phyloP scores from a whole-genome alignment of 805 yeast genomes.

The Torulaspora franciscae region DNA sequence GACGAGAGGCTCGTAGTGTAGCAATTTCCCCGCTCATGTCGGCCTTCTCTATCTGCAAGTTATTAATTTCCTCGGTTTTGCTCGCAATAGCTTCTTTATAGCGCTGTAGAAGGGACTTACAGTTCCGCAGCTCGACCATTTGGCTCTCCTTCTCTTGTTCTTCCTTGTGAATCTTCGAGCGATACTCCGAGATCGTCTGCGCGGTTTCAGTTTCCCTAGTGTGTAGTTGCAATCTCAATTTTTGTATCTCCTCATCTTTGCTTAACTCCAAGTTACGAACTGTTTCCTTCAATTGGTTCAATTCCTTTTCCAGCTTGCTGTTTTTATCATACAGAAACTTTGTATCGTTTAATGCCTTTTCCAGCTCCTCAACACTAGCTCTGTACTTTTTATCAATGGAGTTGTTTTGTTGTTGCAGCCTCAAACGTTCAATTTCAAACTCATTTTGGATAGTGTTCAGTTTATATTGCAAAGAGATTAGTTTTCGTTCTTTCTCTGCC shows the following conservation, averaged over 20 bases:
- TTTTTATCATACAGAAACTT: conserved; percentile 38
- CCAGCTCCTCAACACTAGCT: conserved; percentile 31
- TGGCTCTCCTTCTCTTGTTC: conserved; percentile 17
- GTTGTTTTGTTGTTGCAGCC: conserved; percentile 23
- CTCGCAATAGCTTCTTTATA: conserved; percentile 26
- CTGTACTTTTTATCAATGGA: conserved; percentile 33
- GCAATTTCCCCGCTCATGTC: conserved; percentile 30
- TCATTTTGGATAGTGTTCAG: conserved; percentile 38
- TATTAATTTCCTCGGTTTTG: conserved; percentile 23
- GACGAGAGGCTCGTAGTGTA: conserved; percentile 32
- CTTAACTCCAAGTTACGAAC: conserved; percentile 20
- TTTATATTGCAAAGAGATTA: conserved; percentile 36
- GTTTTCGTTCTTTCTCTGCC: conserved; percentile 22
- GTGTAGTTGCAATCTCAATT: conserved; percentile 37
- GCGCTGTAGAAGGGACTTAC: conserved; percentile 19
- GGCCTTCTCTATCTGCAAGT: conserved; percentile 19
- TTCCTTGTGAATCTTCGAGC: conserved; percentile 17
- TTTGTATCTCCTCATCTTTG: conserved; percentile 32
- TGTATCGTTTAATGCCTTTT: conserved; percentile 32
- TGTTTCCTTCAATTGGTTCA: conserved; percentile 25
- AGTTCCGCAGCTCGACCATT: conserved; percentile 19
- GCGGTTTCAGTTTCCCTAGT: conserved; percentile 33
- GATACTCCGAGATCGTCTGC: conserved; percentile 36
- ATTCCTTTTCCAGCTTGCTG: conserved; percentile 16
- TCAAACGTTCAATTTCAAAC: conserved; percentile 32